Evolutionary conservation across 805 yeast species (phyloP), one percentile per base, ranked within the genome.

Genomic region (Novakomyces olei): DNA sequence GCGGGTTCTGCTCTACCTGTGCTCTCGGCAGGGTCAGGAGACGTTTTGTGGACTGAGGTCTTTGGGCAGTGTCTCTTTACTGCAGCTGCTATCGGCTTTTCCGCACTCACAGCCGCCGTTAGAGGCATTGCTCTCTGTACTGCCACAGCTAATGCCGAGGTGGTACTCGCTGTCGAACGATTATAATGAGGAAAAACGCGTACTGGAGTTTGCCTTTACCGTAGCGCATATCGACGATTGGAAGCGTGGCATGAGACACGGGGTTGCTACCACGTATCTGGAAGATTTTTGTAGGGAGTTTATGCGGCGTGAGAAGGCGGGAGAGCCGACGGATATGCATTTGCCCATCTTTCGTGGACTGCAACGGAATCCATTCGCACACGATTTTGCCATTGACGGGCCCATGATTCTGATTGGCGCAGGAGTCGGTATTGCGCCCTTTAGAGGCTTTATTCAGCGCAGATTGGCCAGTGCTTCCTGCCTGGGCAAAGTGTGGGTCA

Each of bases 81-180:
- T 76, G 17, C 92, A 79, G 46, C 72, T 73, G 0, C 44, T 79
- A 5, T 61, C 66, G 36, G 93, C 81, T 43, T 79, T 79, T 45
- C 65, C 64, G 37, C 63, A 72, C 4, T 54, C 77, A 27, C 58
- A 47, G 29, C 67, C 80, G 15, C 91, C 92, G 1, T 44, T 75
- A 33, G 68, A 64, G 32, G 67, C 69, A 43, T 44, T 75, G 9
- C 54, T 74, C 26, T 83, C 77, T 39, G 54, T 73, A 19, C 58
- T 79, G 38, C 92, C 92, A 6, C 42, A 57, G 2, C 65, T 80
- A 32, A 73, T 68, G 48, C 91, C 91, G 10, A 54, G 93, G 34
- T 54, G 70, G 32, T 79, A 74, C 47, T 73, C 79, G 38, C 72
- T 79, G 27, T 77, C 91, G 0, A 73, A 83, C 3, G 48, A 50